These are phyloP conservation scores for Trichoderma aggressivum DNA, from an alignment of 2,329 filamentous ascomycete genomes.

Conservation along the genomic window DNA sequence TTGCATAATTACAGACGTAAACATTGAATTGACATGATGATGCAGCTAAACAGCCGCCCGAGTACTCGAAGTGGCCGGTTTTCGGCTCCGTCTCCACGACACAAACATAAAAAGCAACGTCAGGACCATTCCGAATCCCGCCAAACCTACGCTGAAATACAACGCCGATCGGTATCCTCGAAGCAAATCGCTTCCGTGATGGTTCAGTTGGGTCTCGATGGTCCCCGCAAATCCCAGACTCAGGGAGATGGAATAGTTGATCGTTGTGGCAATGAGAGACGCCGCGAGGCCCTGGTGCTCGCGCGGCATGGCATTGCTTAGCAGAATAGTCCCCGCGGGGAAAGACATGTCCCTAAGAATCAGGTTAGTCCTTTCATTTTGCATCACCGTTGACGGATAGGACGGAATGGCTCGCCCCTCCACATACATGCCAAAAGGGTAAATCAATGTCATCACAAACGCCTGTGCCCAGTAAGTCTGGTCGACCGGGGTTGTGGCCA, in stretches of 20 bases:
- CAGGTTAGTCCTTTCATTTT: background rate
- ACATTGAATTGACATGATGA: background rate
- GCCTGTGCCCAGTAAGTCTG: slow-evolving; percentile 61
- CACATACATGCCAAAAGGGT: slow-evolving; percentile 14
- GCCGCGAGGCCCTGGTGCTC: slow-evolving; percentile 41
- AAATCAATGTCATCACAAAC: slow-evolving; percentile 43
- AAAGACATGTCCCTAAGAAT: slow-evolving; percentile 59
- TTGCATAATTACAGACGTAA: background rate
- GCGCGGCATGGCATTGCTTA: slow-evolving; percentile 47
- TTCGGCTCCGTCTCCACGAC: slow-evolving; percentile 7
- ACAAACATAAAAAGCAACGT: slow-evolving; percentile 10
- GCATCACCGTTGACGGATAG: slow-evolving; percentile 19
- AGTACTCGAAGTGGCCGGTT: background rate
- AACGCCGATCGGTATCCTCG: slow-evolving; percentile 32
- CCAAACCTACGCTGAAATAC: slow-evolving; percentile 24
- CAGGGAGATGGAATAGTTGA: slow-evolving; percentile 63
- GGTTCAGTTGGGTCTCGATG: slow-evolving; percentile 33
- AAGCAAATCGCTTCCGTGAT: slow-evolving; percentile 28
- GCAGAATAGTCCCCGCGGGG: slow-evolving; percentile 54
- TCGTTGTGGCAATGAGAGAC: slow-evolving; percentile 55
- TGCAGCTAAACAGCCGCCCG: background rate
- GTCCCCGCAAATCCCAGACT: slow-evolving; percentile 62
- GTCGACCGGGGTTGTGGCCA: slow-evolving; percentile 43
- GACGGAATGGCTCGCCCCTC: background rate
- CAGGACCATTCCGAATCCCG: slow-evolving; percentile 7